A percentile compares a stretch with the other conserved stretches of the same genome.
Evolutionary conservation across 305 asterid species (phyloP).

Genomic region (Withania somnifera): DNA sequence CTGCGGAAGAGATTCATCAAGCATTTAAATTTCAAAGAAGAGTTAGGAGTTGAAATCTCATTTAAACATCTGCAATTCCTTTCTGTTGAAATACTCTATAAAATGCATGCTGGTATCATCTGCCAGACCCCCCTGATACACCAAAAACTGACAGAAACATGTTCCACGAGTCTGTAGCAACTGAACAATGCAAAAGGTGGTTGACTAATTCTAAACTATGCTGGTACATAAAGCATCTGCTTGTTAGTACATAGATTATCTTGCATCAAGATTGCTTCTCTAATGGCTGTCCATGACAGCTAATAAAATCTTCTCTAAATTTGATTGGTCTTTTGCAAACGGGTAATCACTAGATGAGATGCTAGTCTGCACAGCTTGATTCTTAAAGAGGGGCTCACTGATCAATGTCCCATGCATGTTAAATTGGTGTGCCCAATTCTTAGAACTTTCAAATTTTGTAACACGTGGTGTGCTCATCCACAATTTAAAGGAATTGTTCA

Average conservation of each 20-base stretch:
- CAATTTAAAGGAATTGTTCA: no score
- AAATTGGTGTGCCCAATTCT: no score
- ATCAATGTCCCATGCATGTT: no score
- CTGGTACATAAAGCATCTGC: background rate
- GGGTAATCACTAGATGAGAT: no score
- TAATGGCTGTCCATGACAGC: background rate
- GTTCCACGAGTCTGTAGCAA: background rate
- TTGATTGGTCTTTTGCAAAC: no score
- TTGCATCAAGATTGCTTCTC: background rate
- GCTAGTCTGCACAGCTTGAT: no score
- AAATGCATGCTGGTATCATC: background rate
- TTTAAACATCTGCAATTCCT: background rate
- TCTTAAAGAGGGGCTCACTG: no score
- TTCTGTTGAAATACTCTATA: background rate
- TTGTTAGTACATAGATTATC: background rate
- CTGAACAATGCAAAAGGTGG: background rate
- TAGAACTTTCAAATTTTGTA: no score
- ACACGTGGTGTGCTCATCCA: no score
- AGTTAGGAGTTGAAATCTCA: background rate
- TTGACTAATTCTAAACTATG: background rate
- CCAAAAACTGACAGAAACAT: background rate
- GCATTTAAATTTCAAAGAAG: background rate
- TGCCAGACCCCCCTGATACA: background rate
- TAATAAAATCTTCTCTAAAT: no score
- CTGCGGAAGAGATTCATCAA: background rate